Base-by-base conservation (phyloP, 306 rosid genomes). In the Prunus campanulata region DNA sequence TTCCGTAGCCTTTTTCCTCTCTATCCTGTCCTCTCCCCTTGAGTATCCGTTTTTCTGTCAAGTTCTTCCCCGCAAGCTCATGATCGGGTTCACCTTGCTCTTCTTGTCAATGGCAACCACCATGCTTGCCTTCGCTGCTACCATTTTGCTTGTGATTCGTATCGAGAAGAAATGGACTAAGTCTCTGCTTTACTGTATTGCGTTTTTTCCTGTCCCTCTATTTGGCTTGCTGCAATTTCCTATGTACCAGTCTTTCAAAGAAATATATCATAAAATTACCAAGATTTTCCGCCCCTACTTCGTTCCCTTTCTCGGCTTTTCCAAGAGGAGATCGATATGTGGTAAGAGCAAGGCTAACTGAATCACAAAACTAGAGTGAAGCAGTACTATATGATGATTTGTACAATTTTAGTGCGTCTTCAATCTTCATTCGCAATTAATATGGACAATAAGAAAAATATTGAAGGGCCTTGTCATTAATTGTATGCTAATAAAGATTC, bases 1-100 rank as follows among this genome's bases (percentile, higher is more conserved):
- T 14, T 81, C 86, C 0, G 81, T 87, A 19, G 83, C 78, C 16
- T 72, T 81, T 77, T 81, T 86, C 82, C 90, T 84, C 24, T 84
- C 84, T 0, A 70, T 84, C 54, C 77, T 76, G 8, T 56, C 79
- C 5, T 76, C 87, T 1, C 87, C 86, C 0, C 81, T 72, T 65
- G 71, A 84, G 71, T 60, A 78, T 19, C 29, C 59, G 27, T 50
- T 66, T 50, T 86, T 86, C 29, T 1, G 15, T 0, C 6, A 2
- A 54, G 7, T 64, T 5, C 86, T 81, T n/a, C 87, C 88, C 12
- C 66, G 68, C 1, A 84, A 60, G 29, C 75, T 86, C 49, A 69
- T 10, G 2, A 0, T 44, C 3, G 83, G 86, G 15, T 86, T 86
- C 50, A 6, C 62, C 3, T 69, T 73, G 68, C 61, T 86, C 46